Evolutionary conservation across 352 stramenopile species (phyloP), one percentile per base, ranked within the genome.

Genomic region (Phytophthora sp.): DNA sequence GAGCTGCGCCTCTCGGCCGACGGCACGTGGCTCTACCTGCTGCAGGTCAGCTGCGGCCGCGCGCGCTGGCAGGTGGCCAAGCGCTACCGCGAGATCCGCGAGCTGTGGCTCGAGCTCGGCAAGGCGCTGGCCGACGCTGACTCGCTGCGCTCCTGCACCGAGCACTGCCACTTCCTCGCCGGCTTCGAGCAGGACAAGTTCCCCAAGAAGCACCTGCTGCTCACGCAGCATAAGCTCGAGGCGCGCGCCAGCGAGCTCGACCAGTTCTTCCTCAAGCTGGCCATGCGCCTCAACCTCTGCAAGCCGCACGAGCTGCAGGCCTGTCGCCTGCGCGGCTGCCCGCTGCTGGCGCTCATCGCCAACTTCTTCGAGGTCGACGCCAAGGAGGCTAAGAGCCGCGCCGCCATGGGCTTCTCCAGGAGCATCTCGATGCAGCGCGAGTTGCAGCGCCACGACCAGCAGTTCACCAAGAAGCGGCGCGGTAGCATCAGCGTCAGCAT

Each of bases 61-160:
- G 54, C 66, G 35, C 62, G 64, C 37, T 92, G 83, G 83, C 65
- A 79, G 11, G 59, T 89, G 42, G 34, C 52, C 41, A 84, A 83
- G 60, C 80, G 83, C 26, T 92, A 92, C 71, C 79, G 80, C 62
- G 80, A 90, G 60, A 89, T 92, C 59, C 83, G 83, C 64, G 80
- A 74, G 48, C 82, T 92, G 62, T 92, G 77, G 76, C 56, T 76
- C 5, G 45, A 59, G n/a, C 67, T 92, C 37, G 72, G 76, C 46
- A 72, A 66, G 28, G 24, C 65, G 13, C 53, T 87, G 2, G 55
- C 56, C 2, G 64, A 70, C 17, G 72, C 71, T 53, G 50, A 58
- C n/a, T 31, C 45, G 0, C 52, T 58, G 11, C 39, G 6, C 8
- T 31, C 32, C 1, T 90, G 83, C 62, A 80, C 69, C 0, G 83